phyloP scores from a whole-genome alignment of 2,329 filamentous ascomycete species.

The Fusarium avenaceum region DNA sequence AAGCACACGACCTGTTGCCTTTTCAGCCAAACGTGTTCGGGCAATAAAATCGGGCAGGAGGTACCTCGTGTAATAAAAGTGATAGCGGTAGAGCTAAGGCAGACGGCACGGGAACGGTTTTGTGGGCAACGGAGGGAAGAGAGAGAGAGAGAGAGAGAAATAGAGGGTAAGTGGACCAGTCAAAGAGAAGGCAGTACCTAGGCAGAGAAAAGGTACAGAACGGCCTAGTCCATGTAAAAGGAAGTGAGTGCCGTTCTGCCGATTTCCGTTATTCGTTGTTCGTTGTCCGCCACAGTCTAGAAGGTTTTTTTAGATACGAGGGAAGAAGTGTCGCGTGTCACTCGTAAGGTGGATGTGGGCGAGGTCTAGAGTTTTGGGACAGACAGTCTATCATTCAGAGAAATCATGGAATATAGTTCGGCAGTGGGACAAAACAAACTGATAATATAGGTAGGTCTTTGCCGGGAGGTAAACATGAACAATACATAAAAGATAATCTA shows the following conservation, averaged over 20 bases:
- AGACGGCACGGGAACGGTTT: slow-evolving; percentile 41
- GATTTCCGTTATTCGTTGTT: slow-evolving; percentile 12
- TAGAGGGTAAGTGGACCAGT: slow-evolving; percentile 49
- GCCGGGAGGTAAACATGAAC: neutral
- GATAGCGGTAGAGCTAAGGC: slow-evolving; percentile 25
- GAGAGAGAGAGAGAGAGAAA: neutral
- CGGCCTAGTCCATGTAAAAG: slow-evolving; percentile 48
- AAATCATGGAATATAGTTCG: neutral
- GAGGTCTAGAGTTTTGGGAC: neutral
- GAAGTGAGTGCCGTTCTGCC: slow-evolving; percentile 13
- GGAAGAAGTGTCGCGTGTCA: slow-evolving; percentile 34
- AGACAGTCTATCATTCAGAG: neutral
- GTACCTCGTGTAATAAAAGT: slow-evolving; percentile 21
- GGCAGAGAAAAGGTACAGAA: slow-evolving; percentile 16
- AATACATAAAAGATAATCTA: neutral
- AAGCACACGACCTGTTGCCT: slow-evolving; percentile 59
- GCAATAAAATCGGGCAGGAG: slow-evolving; percentile 3
- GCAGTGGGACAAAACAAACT: too few relatives aligned
- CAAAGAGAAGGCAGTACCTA: slow-evolving; percentile 19
- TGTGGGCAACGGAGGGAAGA: slow-evolving; percentile 37
- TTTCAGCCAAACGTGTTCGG: slow-evolving; percentile 47
- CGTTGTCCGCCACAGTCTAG: slow-evolving; percentile 33
- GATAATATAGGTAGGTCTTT: neutral
- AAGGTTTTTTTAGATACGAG: slow-evolving; percentile 33
- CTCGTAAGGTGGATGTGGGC: slow-evolving; percentile 14